Evolutionary conservation across 2,329 filamentous ascomycete genomes (phyloP).

Genomic region (Exophiala spinifera): DNA sequence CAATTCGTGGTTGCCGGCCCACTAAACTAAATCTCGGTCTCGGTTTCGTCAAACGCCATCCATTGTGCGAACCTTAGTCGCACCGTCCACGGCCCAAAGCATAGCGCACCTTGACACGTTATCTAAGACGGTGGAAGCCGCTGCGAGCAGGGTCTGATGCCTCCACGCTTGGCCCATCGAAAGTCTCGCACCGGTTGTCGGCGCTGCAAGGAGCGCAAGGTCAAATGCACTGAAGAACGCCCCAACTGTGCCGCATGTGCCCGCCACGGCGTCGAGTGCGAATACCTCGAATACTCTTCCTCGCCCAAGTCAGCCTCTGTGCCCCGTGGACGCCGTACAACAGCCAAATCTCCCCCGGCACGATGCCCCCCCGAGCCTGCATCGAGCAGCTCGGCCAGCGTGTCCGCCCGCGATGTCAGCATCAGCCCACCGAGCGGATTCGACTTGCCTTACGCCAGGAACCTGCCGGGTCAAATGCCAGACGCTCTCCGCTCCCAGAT

Average conservation of each 20-base stretch:
- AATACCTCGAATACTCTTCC: background rate
- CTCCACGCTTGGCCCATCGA: constrained; percentile 7
- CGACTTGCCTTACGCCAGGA: constrained; percentile 7
- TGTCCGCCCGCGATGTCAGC: background rate
- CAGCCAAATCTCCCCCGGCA: background rate
- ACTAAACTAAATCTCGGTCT: constrained; percentile 1
- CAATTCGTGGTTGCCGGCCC: background rate
- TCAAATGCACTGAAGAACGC: constrained; percentile 33
- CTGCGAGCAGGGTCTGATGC: background rate
- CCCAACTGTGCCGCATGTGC: constrained; percentile 22
- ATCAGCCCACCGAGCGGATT: constrained; percentile 2
- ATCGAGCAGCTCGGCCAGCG: background rate
- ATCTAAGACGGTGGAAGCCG: no score
- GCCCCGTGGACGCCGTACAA: background rate
- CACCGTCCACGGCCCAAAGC: no score
- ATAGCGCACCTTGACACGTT: no score
- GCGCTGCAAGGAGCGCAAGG: constrained; percentile 19
- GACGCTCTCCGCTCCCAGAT: constrained; percentile 5
- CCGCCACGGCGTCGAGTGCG: constrained; percentile 8
- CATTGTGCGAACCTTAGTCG: no score
- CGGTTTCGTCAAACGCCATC: background rate
- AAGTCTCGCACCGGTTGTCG: constrained; percentile 19
- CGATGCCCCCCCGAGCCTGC: background rate
- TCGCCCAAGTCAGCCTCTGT: background rate
- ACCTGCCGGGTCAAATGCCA: background rate